A percentile compares a stretch with the other conserved stretches of the same genome.
These are phyloP conservation scores for Rhodotorula taiwanensis DNA, from an alignment of 768 basidiomycete species.

Conservation along the genomic window DNA sequence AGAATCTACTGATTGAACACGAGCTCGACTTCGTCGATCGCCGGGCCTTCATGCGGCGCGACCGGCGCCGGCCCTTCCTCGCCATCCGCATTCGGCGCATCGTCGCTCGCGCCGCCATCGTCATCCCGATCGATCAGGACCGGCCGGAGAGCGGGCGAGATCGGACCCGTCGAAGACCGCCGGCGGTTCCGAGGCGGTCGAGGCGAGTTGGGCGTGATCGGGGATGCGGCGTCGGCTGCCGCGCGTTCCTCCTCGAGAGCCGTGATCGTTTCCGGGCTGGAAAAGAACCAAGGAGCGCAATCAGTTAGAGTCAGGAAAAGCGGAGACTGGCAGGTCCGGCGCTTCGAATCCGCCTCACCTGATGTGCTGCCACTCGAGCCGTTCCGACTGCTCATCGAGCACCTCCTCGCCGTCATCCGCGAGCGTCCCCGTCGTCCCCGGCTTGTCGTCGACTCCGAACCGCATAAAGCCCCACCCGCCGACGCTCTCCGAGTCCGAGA, in stretches of 20 bases:
- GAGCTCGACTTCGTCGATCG: slow-evolving; percentile 38
- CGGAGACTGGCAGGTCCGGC: background rate
- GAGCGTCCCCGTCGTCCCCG: slow-evolving; percentile 1
- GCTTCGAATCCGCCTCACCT: no score
- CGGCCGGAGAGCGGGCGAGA: slow-evolving; percentile 40
- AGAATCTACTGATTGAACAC: slow-evolving; percentile 25
- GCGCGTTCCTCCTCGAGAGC: slow-evolving; percentile 40
- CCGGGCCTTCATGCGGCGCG: slow-evolving; percentile 28
- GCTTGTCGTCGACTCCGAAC: slow-evolving; percentile 51
- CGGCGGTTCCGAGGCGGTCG: slow-evolving; percentile 23
- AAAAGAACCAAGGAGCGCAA: background rate
- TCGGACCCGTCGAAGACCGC: slow-evolving; percentile 35
- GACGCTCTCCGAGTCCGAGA: slow-evolving; percentile 82
- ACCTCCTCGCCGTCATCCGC: slow-evolving; percentile 23
- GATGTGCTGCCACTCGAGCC: slow-evolving; percentile 40
- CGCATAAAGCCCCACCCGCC: slow-evolving; percentile 66
- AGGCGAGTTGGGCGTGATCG: slow-evolving; percentile 25
- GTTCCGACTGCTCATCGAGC: slow-evolving; percentile 24
- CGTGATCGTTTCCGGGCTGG: slow-evolving; percentile 40
- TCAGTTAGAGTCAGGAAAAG: background rate
- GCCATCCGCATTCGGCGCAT: background rate
- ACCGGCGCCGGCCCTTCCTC: slow-evolving; percentile 31
- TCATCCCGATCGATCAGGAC: slow-evolving; percentile 38
- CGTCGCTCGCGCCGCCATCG: slow-evolving; percentile 7
- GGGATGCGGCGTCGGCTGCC: background rate